These are phyloP conservation scores for Nissolia schottii DNA, from an alignment of 306 rosid genomes.

Conservation along the genomic window DNA sequence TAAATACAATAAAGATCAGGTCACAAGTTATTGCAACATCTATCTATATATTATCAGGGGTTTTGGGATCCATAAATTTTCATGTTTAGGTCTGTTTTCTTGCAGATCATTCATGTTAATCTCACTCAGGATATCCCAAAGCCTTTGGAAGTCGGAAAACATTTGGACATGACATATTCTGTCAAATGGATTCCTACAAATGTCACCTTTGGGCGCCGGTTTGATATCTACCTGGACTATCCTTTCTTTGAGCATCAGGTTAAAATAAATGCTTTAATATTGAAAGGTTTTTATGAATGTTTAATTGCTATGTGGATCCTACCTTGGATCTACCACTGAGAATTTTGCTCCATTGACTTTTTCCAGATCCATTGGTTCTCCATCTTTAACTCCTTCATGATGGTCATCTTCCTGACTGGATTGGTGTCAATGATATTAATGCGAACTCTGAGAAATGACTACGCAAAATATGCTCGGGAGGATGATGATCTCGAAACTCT, in stretches of 20 bases:
- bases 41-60: not conserved
- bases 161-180: slow-evolving; percentile 79
- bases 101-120: slow-evolving; percentile 91
- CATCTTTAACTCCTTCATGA: slow-evolving; percentile 97
- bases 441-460: slow-evolving; percentile 98
- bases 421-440: slow-evolving; percentile 98
- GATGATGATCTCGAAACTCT: slow-evolving; percentile 96
- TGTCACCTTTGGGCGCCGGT: slow-evolving; percentile 85
- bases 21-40: slow-evolving; percentile 32
- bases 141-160: slow-evolving; percentile 66
- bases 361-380: slow-evolving; percentile 99
- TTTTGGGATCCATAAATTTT: slow-evolving; percentile 15
- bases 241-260: slow-evolving; percentile 99
- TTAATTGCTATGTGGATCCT: not conserved
- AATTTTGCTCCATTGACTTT: slow-evolving; percentile 24
- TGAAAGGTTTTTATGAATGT: not conserved
- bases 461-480: slow-evolving; percentile 98
- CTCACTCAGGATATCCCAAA: slow-evolving; percentile 81
- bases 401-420: slow-evolving; percentile 99
- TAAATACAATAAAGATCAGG: slow-evolving; percentile 93
- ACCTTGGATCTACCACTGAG: slow-evolving; percentile 9
- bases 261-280: not conserved
- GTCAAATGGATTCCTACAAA: slow-evolving; percentile 78
- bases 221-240: slow-evolving; percentile 94
- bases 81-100: slow-evolving; percentile 17